phyloP scores from a whole-genome alignment of 305 asterid species.

The Solanum hybrid region DNA sequence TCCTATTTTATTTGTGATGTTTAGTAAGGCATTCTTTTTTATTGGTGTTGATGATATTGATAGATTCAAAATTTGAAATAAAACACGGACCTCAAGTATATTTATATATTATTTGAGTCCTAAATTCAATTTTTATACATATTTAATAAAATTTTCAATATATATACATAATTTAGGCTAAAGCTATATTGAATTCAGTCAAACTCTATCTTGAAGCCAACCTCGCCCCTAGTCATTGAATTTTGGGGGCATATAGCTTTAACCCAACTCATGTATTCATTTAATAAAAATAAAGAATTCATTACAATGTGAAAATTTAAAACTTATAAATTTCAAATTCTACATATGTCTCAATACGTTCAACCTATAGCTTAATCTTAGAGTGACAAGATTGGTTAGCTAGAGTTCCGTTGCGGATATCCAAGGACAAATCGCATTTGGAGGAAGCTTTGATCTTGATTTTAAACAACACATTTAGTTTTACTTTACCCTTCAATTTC shows the following conservation, averaged over 20 bases:
- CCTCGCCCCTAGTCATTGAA: neutral
- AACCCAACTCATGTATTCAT: neutral
- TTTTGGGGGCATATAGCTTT: neutral
- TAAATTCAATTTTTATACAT: neutral
- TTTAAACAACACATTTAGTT: constrained; percentile 31
- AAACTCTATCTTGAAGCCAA: neutral
- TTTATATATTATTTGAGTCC: neutral
- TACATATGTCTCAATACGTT: neutral
- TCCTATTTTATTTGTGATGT: neutral
- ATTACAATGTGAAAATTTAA: neutral
- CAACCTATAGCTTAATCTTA: neutral
- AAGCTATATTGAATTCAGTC: neutral
- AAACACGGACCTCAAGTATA: neutral
- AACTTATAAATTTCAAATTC: neutral
- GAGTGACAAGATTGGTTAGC: constrained; percentile 36
- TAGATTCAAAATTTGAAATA: neutral
- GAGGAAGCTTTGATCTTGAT: constrained; percentile 39
- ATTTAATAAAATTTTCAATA: neutral
- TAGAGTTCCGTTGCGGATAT: constrained; percentile 23
- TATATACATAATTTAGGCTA: neutral
- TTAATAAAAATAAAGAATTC: neutral
- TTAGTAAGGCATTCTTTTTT: too few relatives aligned
- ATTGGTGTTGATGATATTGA: neutral
- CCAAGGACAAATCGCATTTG: constrained; percentile 48
- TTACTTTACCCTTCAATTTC: constrained; percentile 48